phyloP scores from a whole-genome alignment of 768 basidiomycete genomes.

The Boletellus ananas region DNA sequence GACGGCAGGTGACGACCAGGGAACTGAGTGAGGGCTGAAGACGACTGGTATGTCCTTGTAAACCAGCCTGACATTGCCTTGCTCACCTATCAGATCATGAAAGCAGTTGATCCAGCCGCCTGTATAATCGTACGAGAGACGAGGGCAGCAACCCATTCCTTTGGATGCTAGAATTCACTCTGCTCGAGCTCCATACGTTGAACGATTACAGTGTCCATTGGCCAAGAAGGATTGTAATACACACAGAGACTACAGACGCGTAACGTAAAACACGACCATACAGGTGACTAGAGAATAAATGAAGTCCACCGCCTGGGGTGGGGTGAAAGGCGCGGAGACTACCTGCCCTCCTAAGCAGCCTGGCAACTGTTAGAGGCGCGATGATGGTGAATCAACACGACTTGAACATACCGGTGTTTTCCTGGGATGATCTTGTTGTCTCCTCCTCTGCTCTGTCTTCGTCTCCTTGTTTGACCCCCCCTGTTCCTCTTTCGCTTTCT shows the following conservation, averaged over 20 bases:
- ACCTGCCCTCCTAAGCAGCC: not conserved
- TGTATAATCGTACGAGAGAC: not conserved
- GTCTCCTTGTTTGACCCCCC: not conserved
- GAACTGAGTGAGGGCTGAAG: slow-evolving; percentile 35
- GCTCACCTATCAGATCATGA: not conserved
- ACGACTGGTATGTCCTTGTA: slow-evolving; percentile 33
- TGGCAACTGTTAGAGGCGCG: not conserved
- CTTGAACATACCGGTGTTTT: slow-evolving; percentile 3
- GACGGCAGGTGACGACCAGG: slow-evolving; percentile 3
- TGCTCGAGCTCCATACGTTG: not conserved
- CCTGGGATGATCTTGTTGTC: not conserved
- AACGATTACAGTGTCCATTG: not conserved
- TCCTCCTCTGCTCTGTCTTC: not conserved
- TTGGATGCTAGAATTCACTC: too few species aligned
- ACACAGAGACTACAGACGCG: slow-evolving; percentile 7
- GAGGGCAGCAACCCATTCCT: too few species aligned
- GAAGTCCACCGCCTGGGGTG: not conserved
- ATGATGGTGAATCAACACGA: not conserved
- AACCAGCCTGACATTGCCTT: not conserved
- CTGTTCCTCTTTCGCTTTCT: not conserved
- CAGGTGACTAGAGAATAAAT: slow-evolving; percentile 10
- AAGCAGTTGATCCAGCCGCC: not conserved
- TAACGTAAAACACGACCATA: not conserved
- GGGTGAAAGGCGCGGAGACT: not conserved
- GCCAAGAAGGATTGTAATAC: not conserved